Base-by-base conservation (phyloP, 2,329 filamentous ascomycete species). In the Cryphonectria carpinicola region DNA sequence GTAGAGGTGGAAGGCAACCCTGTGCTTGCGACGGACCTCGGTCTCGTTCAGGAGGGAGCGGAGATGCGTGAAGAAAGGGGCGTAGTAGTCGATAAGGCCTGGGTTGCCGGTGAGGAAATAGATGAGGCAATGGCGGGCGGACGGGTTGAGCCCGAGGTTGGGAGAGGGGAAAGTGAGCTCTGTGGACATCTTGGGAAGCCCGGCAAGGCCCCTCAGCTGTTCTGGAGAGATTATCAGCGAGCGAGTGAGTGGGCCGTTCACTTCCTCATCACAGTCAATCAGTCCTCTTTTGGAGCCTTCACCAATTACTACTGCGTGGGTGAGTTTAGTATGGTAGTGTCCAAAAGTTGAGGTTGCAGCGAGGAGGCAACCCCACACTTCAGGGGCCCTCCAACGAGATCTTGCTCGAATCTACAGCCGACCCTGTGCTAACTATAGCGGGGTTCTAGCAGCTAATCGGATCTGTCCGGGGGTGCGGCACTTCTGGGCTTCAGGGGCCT, bases 71-170 rank as follows among this genome's bases (percentile, higher is more conserved):
- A 94, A 83, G 79, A 94, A 95, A 52, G 87, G 84, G 70, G 81
- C 82, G 80, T 95, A 95, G 84, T 93, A 95, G 69, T 86, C 87
- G 66, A 94, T 87, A 25, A 94, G 83, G 6, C 93, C 93, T 6
- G 93, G 93, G 74, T 95, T 95, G 28, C 93, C 93, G 39, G 91
- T 88, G 56, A 95, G 85, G 79, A 93, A 91, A 82, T 89, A 94
- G 74, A 95, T 82, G 65, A 94, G 86, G 72, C 66, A 72, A 32
- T 73, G 70, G 80, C 81, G 72, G 32, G 71, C 54, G 1, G 65
- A 49, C 46, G 71, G 54, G 56, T 46, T 54, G 37, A 63, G 41
- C 77, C 49, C 62, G 25, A 58, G 25, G 58, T 72, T 25, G 19
- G 71, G 68, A 1, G 71, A 72, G 4, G 69, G 71, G 17, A 68